Evolutionary conservation across 352 stramenopile genomes (phyloP), one percentile per base, ranked within the genome.

Genomic region (Phytophthora vignae): DNA sequence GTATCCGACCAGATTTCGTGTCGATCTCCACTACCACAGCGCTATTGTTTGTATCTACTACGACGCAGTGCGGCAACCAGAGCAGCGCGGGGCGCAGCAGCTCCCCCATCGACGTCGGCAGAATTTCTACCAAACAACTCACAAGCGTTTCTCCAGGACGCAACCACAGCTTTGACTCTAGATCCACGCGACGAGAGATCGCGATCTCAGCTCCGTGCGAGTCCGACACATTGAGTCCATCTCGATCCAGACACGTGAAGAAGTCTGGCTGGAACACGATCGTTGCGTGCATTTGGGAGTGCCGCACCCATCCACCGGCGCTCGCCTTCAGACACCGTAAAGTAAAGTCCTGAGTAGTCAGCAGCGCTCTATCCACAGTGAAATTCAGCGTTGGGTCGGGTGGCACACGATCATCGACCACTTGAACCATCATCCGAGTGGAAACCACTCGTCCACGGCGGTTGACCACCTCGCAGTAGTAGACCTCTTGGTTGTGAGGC

Each of bases 391-490:
- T 79, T 38, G 82, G 82, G 27, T 93, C 84, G 0, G 64, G 52
- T 1, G 58, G 71, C 19, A 83, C 31, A 2, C 69, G 67, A 46
- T 91, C 82, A 48, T 90, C 79, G 2, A 90, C 74, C 0, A 95
- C 82, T 4, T 68, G 31, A 15, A 92, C 57, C 7, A 73, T 12
- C 76, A 90, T 78, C 0, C 31, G 54, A 2, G 73, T 74, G 3
- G 84, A 85, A 2, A 44, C 2, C 10, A 77, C 60, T 2, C 17
- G 46, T 6, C 87, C 84, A 52, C 81, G 81, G 56, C 83, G 83
- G 59, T 93, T 95, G 9, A 36, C 59, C 29, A 93, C 58, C n/a
- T 86, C 62, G 44, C 87, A 95, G 44, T 83, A 68, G 66, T 92
- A 94, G 6, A 52, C 17, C 0, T 85, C 87, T 69, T 82, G 76